These are phyloP conservation scores for Lagenaria siceraria DNA, from an alignment of 306 rosid species.

Conservation along the genomic window DNA sequence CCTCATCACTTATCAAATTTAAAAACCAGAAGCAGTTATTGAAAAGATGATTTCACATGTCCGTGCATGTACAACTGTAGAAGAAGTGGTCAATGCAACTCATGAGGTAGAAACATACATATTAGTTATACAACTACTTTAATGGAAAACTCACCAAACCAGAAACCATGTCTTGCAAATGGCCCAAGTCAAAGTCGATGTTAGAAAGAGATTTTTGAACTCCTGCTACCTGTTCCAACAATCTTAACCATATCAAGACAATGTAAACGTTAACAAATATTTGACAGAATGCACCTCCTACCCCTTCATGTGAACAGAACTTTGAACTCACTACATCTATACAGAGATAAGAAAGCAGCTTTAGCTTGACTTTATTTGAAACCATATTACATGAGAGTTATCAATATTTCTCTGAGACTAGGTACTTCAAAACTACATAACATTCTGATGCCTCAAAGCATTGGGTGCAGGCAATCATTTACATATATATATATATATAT, in stretches of 20 bases:
- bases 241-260: conserved; percentile 15
- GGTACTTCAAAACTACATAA: background rate
- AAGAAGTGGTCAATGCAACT: no score
- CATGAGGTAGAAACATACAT: background rate
- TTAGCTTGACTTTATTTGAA: background rate
- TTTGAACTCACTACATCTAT: background rate
- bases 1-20: background rate
- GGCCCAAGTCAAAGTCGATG: conserved; percentile 43
- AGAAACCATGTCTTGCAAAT: conserved; percentile 41
- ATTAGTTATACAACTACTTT: conserved; percentile 9
- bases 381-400: background rate
- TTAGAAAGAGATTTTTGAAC: conserved; percentile 45
- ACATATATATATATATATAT: no score
- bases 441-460: background rate
- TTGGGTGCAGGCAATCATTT: background rate
- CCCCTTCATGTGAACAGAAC: background rate
- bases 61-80: background rate
- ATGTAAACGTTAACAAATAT: background rate
- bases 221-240: conserved; percentile 54
- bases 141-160: conserved; percentile 56
- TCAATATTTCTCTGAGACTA: background rate
- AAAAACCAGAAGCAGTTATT: background rate
- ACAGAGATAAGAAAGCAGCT: background rate
- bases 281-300: background rate
- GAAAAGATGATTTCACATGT: background rate